phyloP scores from a whole-genome alignment of 345 rosid species.

The Syzygium oleosum region DNA sequence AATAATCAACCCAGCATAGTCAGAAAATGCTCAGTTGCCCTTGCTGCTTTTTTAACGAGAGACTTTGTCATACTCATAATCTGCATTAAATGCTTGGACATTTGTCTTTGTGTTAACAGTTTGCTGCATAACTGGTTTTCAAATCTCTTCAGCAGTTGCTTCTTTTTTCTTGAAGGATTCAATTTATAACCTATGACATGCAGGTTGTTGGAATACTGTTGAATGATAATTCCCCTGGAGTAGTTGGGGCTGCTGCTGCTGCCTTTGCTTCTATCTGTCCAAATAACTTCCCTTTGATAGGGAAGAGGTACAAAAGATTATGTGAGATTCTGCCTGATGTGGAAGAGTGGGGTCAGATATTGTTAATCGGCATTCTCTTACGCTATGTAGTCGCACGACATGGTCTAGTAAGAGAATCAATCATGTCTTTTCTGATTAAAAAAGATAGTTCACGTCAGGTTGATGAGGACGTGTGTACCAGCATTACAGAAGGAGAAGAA shows the following conservation, averaged over 20 bases:
- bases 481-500: conserved; percentile 24
- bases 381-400: conserved; percentile 74
- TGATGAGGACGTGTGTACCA: conserved; percentile 30
- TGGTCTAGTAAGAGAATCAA: conserved; percentile 83
- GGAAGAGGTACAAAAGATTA: conserved; percentile 57
- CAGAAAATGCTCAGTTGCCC: background rate
- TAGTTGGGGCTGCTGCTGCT: conserved; percentile 95
- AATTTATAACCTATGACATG: conserved; percentile 9
- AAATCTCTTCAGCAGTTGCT: background rate
- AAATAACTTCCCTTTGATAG: conserved; percentile 61
- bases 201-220: conserved; percentile 82
- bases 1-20: background rate
- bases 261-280: conserved; percentile 88
- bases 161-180: background rate
- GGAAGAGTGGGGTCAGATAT: conserved; percentile 98
- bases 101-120: background rate
- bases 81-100: background rate
- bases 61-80: background rate
- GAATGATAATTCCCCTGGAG: conserved; percentile 81
- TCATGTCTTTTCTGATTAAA: conserved; percentile 60
- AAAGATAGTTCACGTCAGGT: conserved; percentile 29
- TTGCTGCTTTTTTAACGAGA: background rate
- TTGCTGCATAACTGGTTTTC: background rate
- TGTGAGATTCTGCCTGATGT: conserved; percentile 95
- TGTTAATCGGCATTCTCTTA: conserved; percentile 67